Evolutionary conservation across 768 basidiomycete genomes (phyloP), one percentile per base, ranked within the genome.

Genomic region (Russula earlei): DNA sequence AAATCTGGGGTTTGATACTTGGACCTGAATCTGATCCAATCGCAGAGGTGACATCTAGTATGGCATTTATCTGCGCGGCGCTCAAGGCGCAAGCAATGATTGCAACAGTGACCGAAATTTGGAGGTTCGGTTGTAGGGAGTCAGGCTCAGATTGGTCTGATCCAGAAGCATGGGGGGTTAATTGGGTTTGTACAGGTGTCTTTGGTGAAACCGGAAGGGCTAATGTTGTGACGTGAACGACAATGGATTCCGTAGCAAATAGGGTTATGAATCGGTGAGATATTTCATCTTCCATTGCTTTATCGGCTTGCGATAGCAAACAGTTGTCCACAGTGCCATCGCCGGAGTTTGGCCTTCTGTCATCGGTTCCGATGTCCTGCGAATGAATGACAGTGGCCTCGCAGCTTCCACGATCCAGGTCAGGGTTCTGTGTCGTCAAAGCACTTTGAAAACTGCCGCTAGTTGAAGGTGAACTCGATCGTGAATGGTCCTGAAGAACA

Each of bases 391-490:
- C 22, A 34, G 19, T 34, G 38, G 33, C 33, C 20, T 48, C 40
- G 45, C 25, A 29, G 46, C 24, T 29, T 15, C 24, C n/a, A 2
- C 25, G n/a, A 27, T 41, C 40, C 34, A 9, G 45, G 5, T 37
- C 29, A 17, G 51, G 38, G 5, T 41, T 41, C 49, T 50, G 59
- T 19, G 52, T 49, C 38, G 43, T 56, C 38, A 54, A 31, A 11
- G 85, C 85, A 62, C 88, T 91, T 62, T 85, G 78, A 66, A 91
- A 92, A 76, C 91, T 80, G 69, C 83, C 90, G 62, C 80, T 80
- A 5, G 75, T 68, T 46, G 76, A 63, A 1, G 67, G 67, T 1
- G 70, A 69, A 52, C 52, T 53, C 9, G 52, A 43, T 41, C 72
- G 66, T 12, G 75, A 77, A 38, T 80, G 51, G 24, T 38, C 40